These are phyloP conservation scores for Calonectria multiphialidica DNA, from an alignment of 2,329 filamentous ascomycete species.

Conservation along the genomic window DNA sequence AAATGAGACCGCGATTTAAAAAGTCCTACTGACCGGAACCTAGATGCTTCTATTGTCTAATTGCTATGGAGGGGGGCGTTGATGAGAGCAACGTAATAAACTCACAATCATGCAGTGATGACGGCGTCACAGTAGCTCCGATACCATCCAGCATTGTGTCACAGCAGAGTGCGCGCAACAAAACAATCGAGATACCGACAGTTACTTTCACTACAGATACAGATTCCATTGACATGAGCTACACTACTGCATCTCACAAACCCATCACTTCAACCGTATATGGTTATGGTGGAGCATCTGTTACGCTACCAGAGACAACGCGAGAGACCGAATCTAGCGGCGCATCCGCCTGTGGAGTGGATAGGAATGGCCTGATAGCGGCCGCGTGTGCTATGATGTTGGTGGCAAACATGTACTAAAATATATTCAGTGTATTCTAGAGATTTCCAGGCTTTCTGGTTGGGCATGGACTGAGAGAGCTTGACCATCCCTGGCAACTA, in stretches of 20 bases:
- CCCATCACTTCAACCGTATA: neutral
- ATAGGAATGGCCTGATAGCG: neutral
- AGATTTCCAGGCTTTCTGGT: too few relatives aligned
- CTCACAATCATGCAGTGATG: neutral
- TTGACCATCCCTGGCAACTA: too few relatives aligned
- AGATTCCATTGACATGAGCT: neutral
- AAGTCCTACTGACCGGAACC: neutral
- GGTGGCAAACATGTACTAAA: neutral
- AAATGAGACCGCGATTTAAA: neutral
- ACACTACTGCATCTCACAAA: neutral
- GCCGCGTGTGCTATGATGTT: too few relatives aligned
- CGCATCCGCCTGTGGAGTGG: neutral
- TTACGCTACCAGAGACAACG: neutral
- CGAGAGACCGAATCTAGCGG: neutral
- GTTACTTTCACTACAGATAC: neutral
- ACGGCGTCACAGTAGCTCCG: neutral
- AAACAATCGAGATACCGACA: neutral
- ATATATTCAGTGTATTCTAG: too few relatives aligned
- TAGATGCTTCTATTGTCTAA: neutral
- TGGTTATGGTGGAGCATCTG: neutral
- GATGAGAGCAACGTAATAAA: neutral
- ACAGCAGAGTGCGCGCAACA: slow-evolving; percentile 29
- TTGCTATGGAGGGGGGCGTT: neutral
- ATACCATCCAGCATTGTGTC: neutral
- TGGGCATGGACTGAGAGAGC: too few relatives aligned